Evolutionary conservation across 768 basidiomycete species (phyloP), one percentile per base, ranked within the genome.

Genomic region (Boletales sp.): DNA sequence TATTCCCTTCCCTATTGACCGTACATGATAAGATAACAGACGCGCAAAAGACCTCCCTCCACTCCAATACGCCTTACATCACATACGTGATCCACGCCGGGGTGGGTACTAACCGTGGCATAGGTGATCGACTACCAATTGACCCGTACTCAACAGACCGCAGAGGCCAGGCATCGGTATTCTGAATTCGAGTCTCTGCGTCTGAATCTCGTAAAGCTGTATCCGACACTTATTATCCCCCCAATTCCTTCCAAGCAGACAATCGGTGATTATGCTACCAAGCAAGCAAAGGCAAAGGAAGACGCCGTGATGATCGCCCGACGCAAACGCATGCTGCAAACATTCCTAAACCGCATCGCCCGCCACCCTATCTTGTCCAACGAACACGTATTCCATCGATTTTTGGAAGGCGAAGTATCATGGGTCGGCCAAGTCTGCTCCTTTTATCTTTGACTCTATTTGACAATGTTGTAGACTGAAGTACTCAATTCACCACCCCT

Each of bases 181-280:
- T 98, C 95, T 3, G 94, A 98, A 67, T 99, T 99, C 69, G 93
- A 97, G 70, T 93, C 92, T 19, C 75, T 99, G 36, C 84, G 97
- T 45, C 77, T 79, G 45, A 87, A 79, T 53, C 80, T 99, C 42
- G 77, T 83, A 44, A 92, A 84, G 62, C 77, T 99, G 40, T 97
- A 99, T 66, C 97, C 97, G 0, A 97, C 94, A 9, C 73, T 94
- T 58, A 98, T 99, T 61, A 87, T 99, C 52, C 95, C 97, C 3
- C 97, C 97, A 38, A 97, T 99, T 45, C 97, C 97, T 3, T 94
- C 90, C 1, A 98, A 99, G 71, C 93, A 98, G 71, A 87, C 88
- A 1, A 76, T 99, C 35, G 83, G 91, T 8, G 97, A 98, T 61
- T 99, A 99, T 74, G 97, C 97, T 2, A 87, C 94, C 53, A 98